These are phyloP conservation scores for Penicillium vulpinum DNA, from an alignment of 2,329 filamentous ascomycete species.

Conservation along the genomic window DNA sequence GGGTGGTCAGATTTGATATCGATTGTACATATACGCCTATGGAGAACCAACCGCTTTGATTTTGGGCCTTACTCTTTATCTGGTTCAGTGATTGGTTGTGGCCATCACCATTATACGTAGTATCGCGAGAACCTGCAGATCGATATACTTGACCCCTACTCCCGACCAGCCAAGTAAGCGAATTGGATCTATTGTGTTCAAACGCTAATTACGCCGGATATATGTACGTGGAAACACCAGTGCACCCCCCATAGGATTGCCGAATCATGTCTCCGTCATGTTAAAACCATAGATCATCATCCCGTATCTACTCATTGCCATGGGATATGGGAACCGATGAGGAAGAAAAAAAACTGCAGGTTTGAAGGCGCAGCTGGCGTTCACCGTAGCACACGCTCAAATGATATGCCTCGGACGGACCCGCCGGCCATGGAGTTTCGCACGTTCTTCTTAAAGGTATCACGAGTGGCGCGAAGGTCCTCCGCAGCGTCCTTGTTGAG, in stretches of 20 bases:
- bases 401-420: slow-evolving; percentile 67
- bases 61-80: slow-evolving; percentile 5
- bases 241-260: slow-evolving; percentile 2
- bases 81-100: neutral
- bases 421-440: slow-evolving; percentile 80
- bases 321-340: neutral
- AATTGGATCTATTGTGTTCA: slow-evolving; percentile 31
- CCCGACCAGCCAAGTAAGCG: neutral
- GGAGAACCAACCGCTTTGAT: slow-evolving; percentile 24
- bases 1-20: slow-evolving; percentile 17
- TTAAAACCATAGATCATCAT: slow-evolving; percentile 18
- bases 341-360: neutral
- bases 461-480: slow-evolving; percentile 80
- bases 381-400: slow-evolving; percentile 75
- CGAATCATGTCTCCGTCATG: slow-evolving; percentile 1
- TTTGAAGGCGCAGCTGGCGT: neutral
- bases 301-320: slow-evolving; percentile 5
- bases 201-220: slow-evolving; percentile 37
- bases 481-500: slow-evolving; percentile 97
- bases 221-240: slow-evolving; percentile 27
- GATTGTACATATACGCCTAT: slow-evolving; percentile 38
- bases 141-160: neutral
- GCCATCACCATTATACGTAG: neutral
- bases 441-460: slow-evolving; percentile 90
- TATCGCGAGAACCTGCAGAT: neutral